A percentile compares a stretch with the other conserved stretches of the same genome.
phyloP scores from a whole-genome alignment of 495 filamentous ascomycete species.

The Aspergillus bridgeri region DNA sequence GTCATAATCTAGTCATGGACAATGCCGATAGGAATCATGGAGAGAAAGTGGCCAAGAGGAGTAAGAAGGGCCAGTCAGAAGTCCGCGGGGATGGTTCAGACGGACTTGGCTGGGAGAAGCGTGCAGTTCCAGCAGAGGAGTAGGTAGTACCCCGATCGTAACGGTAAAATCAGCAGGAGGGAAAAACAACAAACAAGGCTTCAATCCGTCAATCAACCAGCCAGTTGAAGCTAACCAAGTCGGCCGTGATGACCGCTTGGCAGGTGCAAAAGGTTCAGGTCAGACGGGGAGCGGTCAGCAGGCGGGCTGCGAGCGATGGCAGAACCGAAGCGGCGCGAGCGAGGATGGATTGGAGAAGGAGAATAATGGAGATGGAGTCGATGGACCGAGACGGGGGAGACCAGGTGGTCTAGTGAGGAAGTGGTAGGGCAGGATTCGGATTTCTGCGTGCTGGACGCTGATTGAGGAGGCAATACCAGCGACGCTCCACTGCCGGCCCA shows the following conservation, averaged over 20 bases:
- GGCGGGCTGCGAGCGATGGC: neutral
- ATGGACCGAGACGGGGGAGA: no score
- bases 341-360: neutral
- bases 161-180: neutral
- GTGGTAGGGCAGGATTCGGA: neutral
- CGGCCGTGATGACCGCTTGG: neutral
- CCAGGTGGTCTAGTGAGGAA: neutral
- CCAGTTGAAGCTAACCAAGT: neutral
- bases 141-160: neutral
- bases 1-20: neutral
- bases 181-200: neutral
- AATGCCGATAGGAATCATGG: neutral
- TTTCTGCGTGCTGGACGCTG: no score
- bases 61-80: neutral
- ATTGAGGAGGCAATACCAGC: conserved; percentile 4
- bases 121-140: no score
- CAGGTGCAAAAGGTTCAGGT: neutral
- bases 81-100: neutral
- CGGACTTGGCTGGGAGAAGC: neutral
- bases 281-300: neutral
- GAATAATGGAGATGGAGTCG: no score
- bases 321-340: neutral
- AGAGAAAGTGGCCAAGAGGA: neutral
- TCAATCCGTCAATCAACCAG: neutral
- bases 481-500: conserved; percentile 5